A percentile compares a stretch with the other conserved stretches of the same genome.
phyloP scores from a whole-genome alignment of 495 filamentous ascomycete species.

The Elaphomyces granulatus region DNA sequence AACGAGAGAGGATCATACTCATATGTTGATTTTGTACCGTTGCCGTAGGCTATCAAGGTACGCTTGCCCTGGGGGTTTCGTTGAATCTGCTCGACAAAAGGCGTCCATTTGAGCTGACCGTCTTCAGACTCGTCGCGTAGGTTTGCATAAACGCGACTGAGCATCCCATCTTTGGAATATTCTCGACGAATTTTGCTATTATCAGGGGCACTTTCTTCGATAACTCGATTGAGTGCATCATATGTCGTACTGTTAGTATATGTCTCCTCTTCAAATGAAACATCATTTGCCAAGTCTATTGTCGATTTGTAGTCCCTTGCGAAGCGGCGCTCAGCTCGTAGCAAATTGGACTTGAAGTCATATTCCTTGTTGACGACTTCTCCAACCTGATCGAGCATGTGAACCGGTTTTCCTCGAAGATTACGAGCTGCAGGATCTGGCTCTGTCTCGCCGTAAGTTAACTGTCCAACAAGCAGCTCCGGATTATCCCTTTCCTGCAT shows the following conservation, averaged over 20 bases:
- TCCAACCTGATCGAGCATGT: conserved; percentile 14
- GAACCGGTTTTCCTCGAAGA: background rate
- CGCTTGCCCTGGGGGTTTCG: conserved; percentile 8
- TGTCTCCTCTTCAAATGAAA: conserved; percentile 1
- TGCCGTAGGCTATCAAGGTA: conserved; percentile 4
- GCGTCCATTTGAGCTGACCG: background rate
- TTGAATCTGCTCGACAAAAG: conserved; percentile 4
- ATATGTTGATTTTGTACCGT: conserved; percentile 4
- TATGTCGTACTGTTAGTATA: conserved; percentile 1
- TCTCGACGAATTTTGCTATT: no score
- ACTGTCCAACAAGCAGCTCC: background rate
- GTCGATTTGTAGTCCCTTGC: conserved; percentile 8
- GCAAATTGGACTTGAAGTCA: conserved; percentile 16
- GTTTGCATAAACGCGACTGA: background rate
- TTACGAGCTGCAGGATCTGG: background rate
- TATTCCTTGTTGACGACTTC: conserved; percentile 1
- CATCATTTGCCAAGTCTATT: conserved; percentile 13
- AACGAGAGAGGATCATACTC: conserved; percentile 7
- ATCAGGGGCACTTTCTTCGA: background rate
- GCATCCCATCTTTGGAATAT: background rate
- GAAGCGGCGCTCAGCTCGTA: background rate
- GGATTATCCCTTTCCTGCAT: background rate
- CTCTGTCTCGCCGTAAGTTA: background rate
- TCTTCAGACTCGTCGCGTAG: no score
- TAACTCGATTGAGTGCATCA: conserved; percentile 9